Evolutionary conservation across 352 stramenopile species (phyloP), one percentile per base, ranked within the genome.

Genomic region (Pilasporangium apinafurcum): DNA sequence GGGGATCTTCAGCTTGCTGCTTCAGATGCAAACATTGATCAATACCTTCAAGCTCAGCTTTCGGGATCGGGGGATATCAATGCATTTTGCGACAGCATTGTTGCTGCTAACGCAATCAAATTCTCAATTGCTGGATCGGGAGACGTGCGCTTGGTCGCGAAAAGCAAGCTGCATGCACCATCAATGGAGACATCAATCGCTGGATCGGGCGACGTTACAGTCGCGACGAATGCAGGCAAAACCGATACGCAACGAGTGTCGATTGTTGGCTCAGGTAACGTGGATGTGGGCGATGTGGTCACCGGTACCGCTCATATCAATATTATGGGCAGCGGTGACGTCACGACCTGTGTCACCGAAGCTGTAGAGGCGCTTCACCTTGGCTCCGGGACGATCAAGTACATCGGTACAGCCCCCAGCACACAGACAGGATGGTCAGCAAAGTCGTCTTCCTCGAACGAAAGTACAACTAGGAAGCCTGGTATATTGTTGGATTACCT

Each of bases 261-360:
- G n/a, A 48, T 68, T 37, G 37, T 54, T 16, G 58, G 58, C 13
- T 68, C 58, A 0, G 58, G 58, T 0, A 33, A 44, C 4, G 40
- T 68, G 1, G 53, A 68, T 7, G 45, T 39, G 0, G 48, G 53
- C 21, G 50, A 62, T 39, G 16, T 68, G 7, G 30, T 52, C 8
- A 50, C 36, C 7, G 31, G 46, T n/a, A 20, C n/a, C 2, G 34
- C 35, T 0, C 39, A 53, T 3, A 29, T 63, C 4, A 37, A 44
- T 8, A 37, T 56, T 16, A 2, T 56, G 8, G 58, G 58, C 3
- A 68, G 58, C 20, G 58, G 58, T 1, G 32, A 51, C 25, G 28
- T 39, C 10, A 33, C 54, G 7, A 26, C 64, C 9, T 50, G 53
- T n/a, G 48, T 42, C 9, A 31, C 22, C 3, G 41, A 56, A 8